Conservation (phyloP, 116 monocot genomes). For the Iris pallida region DNA sequence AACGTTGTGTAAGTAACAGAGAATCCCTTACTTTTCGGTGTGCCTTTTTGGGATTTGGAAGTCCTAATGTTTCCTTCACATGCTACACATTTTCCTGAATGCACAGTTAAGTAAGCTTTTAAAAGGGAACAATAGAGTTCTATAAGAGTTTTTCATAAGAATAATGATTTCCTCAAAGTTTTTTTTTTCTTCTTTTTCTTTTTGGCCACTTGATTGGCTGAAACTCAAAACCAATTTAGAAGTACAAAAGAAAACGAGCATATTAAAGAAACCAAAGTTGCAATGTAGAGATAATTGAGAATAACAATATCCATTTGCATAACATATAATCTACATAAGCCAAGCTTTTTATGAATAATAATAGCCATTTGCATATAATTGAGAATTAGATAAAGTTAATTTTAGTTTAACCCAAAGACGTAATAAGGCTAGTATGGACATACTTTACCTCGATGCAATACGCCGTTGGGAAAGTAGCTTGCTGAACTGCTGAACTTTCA, state of each 20-base stretch:
- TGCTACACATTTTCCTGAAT: background rate
- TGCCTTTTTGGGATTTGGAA: constrained; percentile 7
- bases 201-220: background rate
- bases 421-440: too few species aligned
- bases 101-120: too few species aligned
- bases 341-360: too few species aligned
- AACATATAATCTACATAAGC: too few species aligned
- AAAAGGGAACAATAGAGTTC: background rate
- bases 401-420: too few species aligned
- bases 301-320: too few species aligned
- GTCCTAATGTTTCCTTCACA: background rate
- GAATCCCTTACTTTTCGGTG: background rate
- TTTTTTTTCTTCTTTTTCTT: background rate
- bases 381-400: too few species aligned
- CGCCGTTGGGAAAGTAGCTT: too few species aligned
- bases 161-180: background rate
- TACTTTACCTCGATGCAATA: too few species aligned
- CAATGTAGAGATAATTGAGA: too few species aligned
- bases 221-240: background rate
- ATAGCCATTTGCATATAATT: too few species aligned
- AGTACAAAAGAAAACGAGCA: background rate
- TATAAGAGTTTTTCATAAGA: background rate
- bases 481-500: too few species aligned
- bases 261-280: background rate
- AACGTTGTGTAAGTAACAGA: background rate